Conservation (phyloP, 768 basidiomycete species). For the Pleurotus djamor region DNA sequence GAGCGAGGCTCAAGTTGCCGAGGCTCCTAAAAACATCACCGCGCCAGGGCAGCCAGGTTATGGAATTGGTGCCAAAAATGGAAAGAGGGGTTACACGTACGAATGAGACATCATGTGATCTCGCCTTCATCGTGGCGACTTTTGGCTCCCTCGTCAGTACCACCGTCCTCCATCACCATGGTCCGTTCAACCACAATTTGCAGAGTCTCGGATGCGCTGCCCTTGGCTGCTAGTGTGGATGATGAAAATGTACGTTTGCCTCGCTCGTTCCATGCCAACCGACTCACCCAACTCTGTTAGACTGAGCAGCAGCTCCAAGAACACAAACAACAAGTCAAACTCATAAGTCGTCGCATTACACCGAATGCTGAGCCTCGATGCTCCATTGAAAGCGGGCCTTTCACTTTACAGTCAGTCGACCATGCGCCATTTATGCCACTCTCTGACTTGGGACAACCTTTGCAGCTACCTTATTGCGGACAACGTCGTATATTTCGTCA, state of each 20-base stretch:
- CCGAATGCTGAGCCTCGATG: slow-evolving; percentile 94
- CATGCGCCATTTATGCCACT: slow-evolving; percentile 7
- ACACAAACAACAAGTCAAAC: slow-evolving; percentile 97
- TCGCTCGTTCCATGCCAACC: slow-evolving; percentile 2
- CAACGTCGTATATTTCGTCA: slow-evolving; percentile 93
- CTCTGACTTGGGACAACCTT: slow-evolving; percentile 4
- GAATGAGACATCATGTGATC: neutral
- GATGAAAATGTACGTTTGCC: slow-evolving; percentile 79
- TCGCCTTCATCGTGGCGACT: slow-evolving; percentile 10
- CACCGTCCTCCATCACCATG: slow-evolving; percentile 40
- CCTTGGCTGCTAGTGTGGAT: slow-evolving; percentile 93
- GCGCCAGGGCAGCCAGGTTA: neutral
- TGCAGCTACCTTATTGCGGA: slow-evolving; percentile 90
- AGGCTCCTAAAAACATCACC: slow-evolving; percentile 1
- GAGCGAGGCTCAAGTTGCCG: neutral
- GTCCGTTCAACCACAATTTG: slow-evolving; percentile 87
- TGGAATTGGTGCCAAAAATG: neutral
- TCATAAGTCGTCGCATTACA: slow-evolving; percentile 92
- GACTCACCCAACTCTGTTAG: slow-evolving; percentile 34
- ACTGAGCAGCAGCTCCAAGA: slow-evolving; percentile 93
- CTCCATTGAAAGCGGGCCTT: slow-evolving; percentile 93
- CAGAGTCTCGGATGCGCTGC: slow-evolving; percentile 82
- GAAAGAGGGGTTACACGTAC: slow-evolving; percentile 5
- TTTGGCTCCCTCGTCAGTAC: neutral
- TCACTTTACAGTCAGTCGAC: slow-evolving; percentile 87